A percentile compares a stretch with the other conserved stretches of the same genome.
phyloP scores from a whole-genome alignment of 1,284 basidiomycete species.

The Apiotrichum akiyoshidainum region DNA sequence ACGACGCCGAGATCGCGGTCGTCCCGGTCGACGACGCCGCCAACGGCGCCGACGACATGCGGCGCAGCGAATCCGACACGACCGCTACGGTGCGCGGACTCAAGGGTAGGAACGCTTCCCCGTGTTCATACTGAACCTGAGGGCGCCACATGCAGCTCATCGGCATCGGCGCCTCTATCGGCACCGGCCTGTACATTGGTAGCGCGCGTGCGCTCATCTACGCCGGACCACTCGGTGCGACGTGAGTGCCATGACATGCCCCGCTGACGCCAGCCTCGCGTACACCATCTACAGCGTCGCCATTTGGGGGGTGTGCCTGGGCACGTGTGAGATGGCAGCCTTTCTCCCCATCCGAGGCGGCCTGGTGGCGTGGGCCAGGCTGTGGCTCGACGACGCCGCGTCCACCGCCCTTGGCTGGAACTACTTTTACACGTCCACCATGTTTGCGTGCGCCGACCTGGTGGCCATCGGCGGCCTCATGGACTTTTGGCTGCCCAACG shows the following conservation, averaged over 20 bases:
- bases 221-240: slow-evolving; percentile 19
- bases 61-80: slow-evolving; percentile 2
- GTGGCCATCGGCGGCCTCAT: slow-evolving; percentile 28
- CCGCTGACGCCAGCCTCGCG: slow-evolving; percentile 2
- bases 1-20: neutral
- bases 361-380: slow-evolving; percentile 18
- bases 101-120: neutral
- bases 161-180: slow-evolving; percentile 8
- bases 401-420: slow-evolving; percentile 28
- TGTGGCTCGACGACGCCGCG: slow-evolving; percentile 18
- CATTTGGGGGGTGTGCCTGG: slow-evolving; percentile 19
- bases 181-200: slow-evolving; percentile 13
- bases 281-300: slow-evolving; percentile 13
- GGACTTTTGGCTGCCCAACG: slow-evolving; percentile 24
- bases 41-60: neutral
- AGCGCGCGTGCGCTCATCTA: slow-evolving; percentile 9
- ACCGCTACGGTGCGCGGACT: slow-evolving; percentile 8
- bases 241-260: neutral
- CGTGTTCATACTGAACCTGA: too few relatives aligned
- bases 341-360: slow-evolving; percentile 22
- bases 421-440: slow-evolving; percentile 25
- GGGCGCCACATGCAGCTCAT: slow-evolving; percentile 12
- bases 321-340: slow-evolving; percentile 18
- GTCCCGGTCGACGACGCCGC: neutral
- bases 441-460: slow-evolving; percentile 26